These are phyloP conservation scores for Verbena officinalis DNA, from an alignment of 257 asterid species.

Conservation along the genomic window DNA sequence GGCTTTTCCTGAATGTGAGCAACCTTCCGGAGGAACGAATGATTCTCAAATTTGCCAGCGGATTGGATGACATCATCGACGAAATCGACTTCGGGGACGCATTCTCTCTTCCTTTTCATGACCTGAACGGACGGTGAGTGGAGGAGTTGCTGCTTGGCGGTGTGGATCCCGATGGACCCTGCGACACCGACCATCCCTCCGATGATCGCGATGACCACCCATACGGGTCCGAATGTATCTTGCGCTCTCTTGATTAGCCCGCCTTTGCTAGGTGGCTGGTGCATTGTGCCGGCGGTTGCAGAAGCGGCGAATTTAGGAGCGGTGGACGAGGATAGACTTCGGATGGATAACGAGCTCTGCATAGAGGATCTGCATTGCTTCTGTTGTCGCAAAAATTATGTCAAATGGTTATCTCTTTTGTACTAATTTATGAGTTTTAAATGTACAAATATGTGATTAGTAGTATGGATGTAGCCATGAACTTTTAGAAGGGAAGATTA, in stretches of 20 bases:
- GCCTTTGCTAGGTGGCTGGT: background rate
- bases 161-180: slow-evolving; percentile 35
- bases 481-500: too few species aligned
- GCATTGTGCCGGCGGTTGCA: background rate
- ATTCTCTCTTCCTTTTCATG: slow-evolving; percentile 43
- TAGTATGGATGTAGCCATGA: too few species aligned
- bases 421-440: too few species aligned
- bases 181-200: slow-evolving; percentile 40
- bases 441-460: too few species aligned
- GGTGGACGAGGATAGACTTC: slow-evolving; percentile 26
- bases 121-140: slow-evolving; percentile 54
- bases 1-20: slow-evolving; percentile 47
- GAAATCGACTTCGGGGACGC: slow-evolving; percentile 48
- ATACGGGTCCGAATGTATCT: slow-evolving; percentile 30
- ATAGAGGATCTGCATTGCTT: slow-evolving; percentile 32
- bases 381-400: background rate
- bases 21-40: slow-evolving; percentile 51
- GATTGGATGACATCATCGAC: slow-evolving; percentile 32
- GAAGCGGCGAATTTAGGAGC: slow-evolving; percentile 26
- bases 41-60: slow-evolving; percentile 36
- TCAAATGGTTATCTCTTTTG: too few species aligned
- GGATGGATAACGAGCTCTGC: slow-evolving; percentile 11
- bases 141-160: slow-evolving; percentile 45
- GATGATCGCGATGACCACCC: slow-evolving; percentile 33
- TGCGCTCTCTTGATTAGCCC: background rate